phyloP scores from a whole-genome alignment of 768 basidiomycete species.

The Lentinula aciculospora region DNA sequence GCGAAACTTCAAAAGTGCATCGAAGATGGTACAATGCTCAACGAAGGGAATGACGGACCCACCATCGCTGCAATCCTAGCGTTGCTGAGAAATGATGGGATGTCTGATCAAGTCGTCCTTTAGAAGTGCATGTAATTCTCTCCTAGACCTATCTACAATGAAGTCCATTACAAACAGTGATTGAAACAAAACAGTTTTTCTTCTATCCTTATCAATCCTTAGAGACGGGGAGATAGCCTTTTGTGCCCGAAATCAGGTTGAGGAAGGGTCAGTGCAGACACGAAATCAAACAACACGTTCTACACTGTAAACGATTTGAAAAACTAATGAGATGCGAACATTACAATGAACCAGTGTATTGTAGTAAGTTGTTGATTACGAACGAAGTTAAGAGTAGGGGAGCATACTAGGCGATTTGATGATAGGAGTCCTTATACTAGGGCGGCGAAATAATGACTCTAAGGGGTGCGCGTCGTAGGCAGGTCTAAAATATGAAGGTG shows the following conservation, averaged over 20 bases:
- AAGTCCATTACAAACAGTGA: no score
- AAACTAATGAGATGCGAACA: no score
- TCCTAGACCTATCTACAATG: no score
- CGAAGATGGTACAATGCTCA: conserved; percentile 40
- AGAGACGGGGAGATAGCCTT: neutral
- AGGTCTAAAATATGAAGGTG: conserved; percentile 18
- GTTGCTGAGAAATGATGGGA: conserved; percentile 17
- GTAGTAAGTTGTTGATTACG: neutral
- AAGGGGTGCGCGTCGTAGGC: conserved; percentile 27
- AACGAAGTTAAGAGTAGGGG: neutral
- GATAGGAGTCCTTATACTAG: conserved; percentile 17
- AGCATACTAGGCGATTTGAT: neutral
- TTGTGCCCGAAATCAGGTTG: neutral
- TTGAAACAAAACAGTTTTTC: neutral
- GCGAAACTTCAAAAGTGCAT: conserved; percentile 53
- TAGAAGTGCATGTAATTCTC: no score
- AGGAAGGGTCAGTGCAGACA: neutral
- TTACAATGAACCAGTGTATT: no score
- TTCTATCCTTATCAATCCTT: neutral
- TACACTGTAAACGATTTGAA: no score
- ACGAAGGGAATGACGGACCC: conserved; percentile 36
- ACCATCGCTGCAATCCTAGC: conserved; percentile 30
- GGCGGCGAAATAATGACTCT: conserved; percentile 27
- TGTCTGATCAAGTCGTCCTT: conserved; percentile 8
- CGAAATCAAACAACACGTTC: no score